Evolutionary conservation across 2,329 filamentous ascomycete species (phyloP), one percentile per base, ranked within the genome.

Genomic region (Neofusicoccum parvum): DNA sequence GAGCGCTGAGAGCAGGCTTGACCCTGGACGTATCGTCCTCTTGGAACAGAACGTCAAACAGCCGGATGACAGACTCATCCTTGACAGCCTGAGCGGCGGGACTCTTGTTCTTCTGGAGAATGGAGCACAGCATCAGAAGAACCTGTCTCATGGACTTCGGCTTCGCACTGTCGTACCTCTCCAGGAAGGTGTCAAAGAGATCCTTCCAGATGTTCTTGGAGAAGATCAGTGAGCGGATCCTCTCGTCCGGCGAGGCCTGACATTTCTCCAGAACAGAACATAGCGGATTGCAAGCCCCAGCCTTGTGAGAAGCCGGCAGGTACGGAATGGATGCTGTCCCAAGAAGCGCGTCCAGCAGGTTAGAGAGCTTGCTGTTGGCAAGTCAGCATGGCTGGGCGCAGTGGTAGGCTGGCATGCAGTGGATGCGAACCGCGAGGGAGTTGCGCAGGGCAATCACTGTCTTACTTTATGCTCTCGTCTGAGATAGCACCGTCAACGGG

Each of bases 1-100:
- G 78, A 15, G 85, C 85, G 71, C 89, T 88, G 67, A 92, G 84
- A 6, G 88, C 86, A 41, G 90, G 90, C 73, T 92, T 92, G 46
- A 88, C 87, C 60, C 89, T 81, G 10, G 88, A 85, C 68, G 86
- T 88, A 15, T 87, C 82, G 39, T 87, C 87, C 67, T 86, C 82
- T 65, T 86, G 83, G 23, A 84, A 82, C 48, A 91, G 83, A 14
- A 89, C 86, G 1, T 85, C 83, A 15, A 90, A 72, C 6, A 88
- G 81, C 5, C 79, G 83, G 32, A 65, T 62, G 23, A 71, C 67
- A 37, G 75, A 72, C 46, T 69, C 66, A 32, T 72, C 64, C 11
- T 20, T 53, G 17, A 56, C 27, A 7, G 36, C 15, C 12, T 56
- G 23, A 9, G 62, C 59, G 4, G 46, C 62, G 4, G 46, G 6